A percentile compares a stretch with the other conserved stretches of the same genome.
Conservation (phyloP, 306 rosid genomes). For the Trifolium repens region DNA sequence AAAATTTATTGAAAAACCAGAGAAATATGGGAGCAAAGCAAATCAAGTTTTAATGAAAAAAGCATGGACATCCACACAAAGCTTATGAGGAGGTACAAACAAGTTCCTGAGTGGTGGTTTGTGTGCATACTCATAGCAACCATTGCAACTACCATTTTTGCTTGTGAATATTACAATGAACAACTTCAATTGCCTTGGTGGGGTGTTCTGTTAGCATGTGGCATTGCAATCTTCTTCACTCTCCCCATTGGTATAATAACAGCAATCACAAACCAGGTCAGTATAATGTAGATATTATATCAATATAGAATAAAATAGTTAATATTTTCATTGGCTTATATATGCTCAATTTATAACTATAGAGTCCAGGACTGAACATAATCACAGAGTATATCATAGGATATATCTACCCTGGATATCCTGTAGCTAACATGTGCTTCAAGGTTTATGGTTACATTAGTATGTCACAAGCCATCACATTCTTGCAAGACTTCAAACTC, state of each 20-base stretch:
- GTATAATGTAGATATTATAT: background rate
- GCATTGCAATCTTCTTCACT: constrained; percentile 79
- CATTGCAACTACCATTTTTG: constrained; percentile 62
- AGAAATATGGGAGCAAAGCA: constrained; percentile 90
- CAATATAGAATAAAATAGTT: background rate
- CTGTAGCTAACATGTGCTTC: constrained; percentile 97
- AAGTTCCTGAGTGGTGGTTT: constrained; percentile 96
- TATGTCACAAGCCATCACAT: constrained; percentile 85
- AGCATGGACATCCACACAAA: constrained; percentile 78
- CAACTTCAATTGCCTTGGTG: constrained; percentile 98
- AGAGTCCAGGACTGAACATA: constrained; percentile 85
- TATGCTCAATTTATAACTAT: background rate
- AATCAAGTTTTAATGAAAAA: constrained; percentile 61
- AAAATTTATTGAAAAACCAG: constrained; percentile 45
- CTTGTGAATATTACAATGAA: constrained; percentile 72
- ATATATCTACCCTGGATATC: constrained; percentile 89
- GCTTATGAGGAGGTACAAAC: constrained; percentile 72
- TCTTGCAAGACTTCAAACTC: constrained; percentile 90
- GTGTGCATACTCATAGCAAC: constrained; percentile 60
- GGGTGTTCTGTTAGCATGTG: constrained; percentile 90
- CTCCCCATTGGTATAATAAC: constrained; percentile 94
- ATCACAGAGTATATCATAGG: constrained; percentile 92
- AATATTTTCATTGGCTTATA: background rate
- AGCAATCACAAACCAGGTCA: constrained; percentile 84
- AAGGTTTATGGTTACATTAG: constrained; percentile 94